These are phyloP conservation scores for Neopestalotiopsis rosae DNA, from an alignment of 2,329 filamentous ascomycete species.

Conservation along the genomic window DNA sequence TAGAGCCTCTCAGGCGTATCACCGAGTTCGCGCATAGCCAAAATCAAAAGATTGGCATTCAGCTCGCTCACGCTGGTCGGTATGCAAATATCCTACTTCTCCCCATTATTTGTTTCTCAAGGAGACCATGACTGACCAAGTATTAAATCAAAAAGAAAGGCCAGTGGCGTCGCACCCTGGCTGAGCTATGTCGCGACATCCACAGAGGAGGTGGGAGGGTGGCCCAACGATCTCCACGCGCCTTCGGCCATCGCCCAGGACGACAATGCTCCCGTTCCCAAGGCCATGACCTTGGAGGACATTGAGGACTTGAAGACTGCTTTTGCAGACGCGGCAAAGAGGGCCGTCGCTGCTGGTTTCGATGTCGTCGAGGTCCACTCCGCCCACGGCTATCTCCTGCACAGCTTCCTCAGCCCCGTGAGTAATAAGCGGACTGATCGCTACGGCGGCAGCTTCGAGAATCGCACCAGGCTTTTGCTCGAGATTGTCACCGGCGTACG, in stretches of 20 bases:
- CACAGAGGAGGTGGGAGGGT: constrained; percentile 39
- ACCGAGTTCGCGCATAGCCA: constrained; percentile 60
- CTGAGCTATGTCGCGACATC: constrained; percentile 32
- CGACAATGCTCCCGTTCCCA: constrained; percentile 57
- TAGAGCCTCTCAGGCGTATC: constrained; percentile 71
- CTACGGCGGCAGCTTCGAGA: constrained; percentile 74
- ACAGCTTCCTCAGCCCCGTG: constrained; percentile 71
- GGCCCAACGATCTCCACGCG: constrained; percentile 56
- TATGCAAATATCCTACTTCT: too few relatives aligned
- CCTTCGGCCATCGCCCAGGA: constrained; percentile 59
- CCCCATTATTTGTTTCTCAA: too few relatives aligned
- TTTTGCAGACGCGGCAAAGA: constrained; percentile 40
- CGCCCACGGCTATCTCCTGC: constrained; percentile 80
- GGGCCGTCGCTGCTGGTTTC: constrained; percentile 53
- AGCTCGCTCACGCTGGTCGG: constrained; percentile 68
- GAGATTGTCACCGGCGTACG: constrained; percentile 71
- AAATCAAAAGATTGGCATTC: constrained; percentile 71
- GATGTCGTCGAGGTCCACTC: constrained; percentile 76
- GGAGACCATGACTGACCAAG: too few relatives aligned
- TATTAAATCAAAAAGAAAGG: constrained; percentile 30
- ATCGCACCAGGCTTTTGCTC: constrained; percentile 69
- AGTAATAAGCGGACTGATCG: constrained; percentile 72
- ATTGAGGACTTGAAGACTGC: constrained; percentile 40
- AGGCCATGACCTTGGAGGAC: constrained; percentile 58
- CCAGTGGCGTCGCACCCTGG: constrained; percentile 41